Base-by-base conservation (phyloP, 352 stramenopile genomes). In the Globisporangium solare region DNA sequence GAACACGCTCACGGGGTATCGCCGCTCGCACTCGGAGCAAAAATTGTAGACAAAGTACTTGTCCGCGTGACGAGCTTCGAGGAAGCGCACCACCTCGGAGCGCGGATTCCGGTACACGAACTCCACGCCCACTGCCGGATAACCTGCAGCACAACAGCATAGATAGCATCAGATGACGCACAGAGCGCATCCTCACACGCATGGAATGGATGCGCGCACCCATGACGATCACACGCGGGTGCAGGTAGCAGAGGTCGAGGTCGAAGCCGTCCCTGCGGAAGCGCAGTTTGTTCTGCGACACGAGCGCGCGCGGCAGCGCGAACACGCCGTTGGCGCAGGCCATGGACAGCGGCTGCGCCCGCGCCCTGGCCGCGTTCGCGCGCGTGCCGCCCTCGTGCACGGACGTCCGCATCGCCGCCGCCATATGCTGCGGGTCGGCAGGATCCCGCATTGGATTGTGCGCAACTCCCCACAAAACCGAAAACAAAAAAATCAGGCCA, bases 21-120 rank as follows among this genome's bases (percentile, higher is more conserved):
- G 67, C 24, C 80, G 74, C 10, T 66, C 76, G 7, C 57, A 42
- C 49, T 88, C 80, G 52, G 79, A 64, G 48, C 81, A 91, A 40
- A 91, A 91, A 54, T 91, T 91, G 61, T 79, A 91, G 39, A 91
- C 79, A 54, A 86, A 83, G 67, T 88, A 91, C 20, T 68, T 53
- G n/a, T 67, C 66, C 12, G 51, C 39, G 47, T 91, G 78, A 21
- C 66, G 71, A 18, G 77, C 43, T 24, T 82, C 61, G 39, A 91
- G 61, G 21, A 91, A 74, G 42, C 70, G 55, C 52, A 77, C 64
- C 37, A 91, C 78, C 37, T 89, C 74, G 0, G 63, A 65, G 2
- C 81, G 70, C 17, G 81, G 77, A 49, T 91, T 91, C 6, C 81
- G 73, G 47, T 80, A 89, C 55, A 80, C 42, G 42, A 67, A 60